A percentile compares a stretch with the other conserved stretches of the same genome.
phyloP scores from a whole-genome alignment of 306 rosid genomes.

The Vigna angularis region DNA sequence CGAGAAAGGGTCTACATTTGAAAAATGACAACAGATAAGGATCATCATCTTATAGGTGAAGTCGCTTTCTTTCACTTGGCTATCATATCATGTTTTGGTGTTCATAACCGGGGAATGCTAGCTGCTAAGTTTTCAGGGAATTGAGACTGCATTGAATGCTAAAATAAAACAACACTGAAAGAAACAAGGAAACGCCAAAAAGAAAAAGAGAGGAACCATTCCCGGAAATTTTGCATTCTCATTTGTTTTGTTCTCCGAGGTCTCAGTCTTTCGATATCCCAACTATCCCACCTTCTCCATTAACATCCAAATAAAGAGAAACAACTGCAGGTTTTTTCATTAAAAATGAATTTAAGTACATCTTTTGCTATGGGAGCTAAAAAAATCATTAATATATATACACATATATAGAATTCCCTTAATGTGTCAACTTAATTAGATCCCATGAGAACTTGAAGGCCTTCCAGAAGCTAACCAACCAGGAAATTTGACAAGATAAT shows the following conservation, averaged over 20 bases:
- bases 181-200: slow-evolving; percentile 9
- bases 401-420: slow-evolving; percentile 42
- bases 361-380: slow-evolving; percentile 35
- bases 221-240: neutral
- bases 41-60: neutral
- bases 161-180: neutral
- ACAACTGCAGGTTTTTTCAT: slow-evolving; percentile 43
- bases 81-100: neutral
- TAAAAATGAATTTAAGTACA: slow-evolving; percentile 44
- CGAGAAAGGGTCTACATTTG: neutral
- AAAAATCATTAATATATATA: slow-evolving; percentile 25
- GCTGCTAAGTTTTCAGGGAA: neutral
- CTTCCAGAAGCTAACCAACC: slow-evolving; percentile 33
- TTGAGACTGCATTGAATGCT: neutral
- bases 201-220: slow-evolving; percentile 14
- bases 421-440: slow-evolving; percentile 40
- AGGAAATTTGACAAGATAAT: slow-evolving; percentile 40
- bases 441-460: slow-evolving; percentile 32
- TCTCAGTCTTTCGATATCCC: slow-evolving; percentile 11
- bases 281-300: slow-evolving; percentile 1
- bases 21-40: slow-evolving; percentile 10
- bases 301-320: slow-evolving; percentile 16
- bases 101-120: neutral
- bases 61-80: slow-evolving; percentile 6
- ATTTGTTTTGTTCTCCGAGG: neutral